Base-by-base conservation (phyloP, 352 stramenopile genomes). In the Phytophthora europaea region DNA sequence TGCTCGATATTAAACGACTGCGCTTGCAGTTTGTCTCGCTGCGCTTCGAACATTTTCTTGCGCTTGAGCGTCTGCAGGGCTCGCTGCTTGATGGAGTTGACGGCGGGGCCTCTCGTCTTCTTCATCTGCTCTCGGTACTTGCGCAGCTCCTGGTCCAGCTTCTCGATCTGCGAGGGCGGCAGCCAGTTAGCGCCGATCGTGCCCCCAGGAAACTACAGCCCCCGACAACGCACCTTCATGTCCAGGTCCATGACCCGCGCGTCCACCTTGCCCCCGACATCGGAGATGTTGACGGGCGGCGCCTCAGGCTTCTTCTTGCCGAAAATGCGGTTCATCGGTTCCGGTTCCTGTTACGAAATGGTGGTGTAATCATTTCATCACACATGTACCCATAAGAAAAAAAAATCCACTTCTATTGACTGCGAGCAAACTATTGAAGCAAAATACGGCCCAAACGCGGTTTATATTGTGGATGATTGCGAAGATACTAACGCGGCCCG, bases 1-100 rank as follows among this genome's bases (percentile, higher is more conserved):
- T 96, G 90, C 45, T 96, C 90, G 63, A 96, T 89, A 73, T 94
- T 96, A 69, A 95, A 96, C 6, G 88, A 94, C 73, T 96, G 90
- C 36, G 88, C 87, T 15, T 82, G 73, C 34, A 95, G 66, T 61
- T 93, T 94, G 63, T 94, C 90, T 3, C 88, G 87, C 68, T 96
- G 90, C 20, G 84, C 78, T 57, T 96, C 90, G 57, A 94, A 93
- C 90, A 96, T 96, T 68, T 96, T 96, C 81, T 95, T 96, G 33
- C 87, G 84, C 79, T 96, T 96, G 48, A 96, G 87, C 65, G 87
- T 93, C 67, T 94, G 88, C 70, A 96, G 90, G 18, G 90, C 90
- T 59, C 88, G 86, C 69, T 95, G 90, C 70, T 96, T 96, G 60
- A 96, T 80, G 1, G 80, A 70, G n/a, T 91, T 94, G 22, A 89